Conservation (phyloP, 2,329 filamentous ascomycete species). For the Truncatella angustata region DNA sequence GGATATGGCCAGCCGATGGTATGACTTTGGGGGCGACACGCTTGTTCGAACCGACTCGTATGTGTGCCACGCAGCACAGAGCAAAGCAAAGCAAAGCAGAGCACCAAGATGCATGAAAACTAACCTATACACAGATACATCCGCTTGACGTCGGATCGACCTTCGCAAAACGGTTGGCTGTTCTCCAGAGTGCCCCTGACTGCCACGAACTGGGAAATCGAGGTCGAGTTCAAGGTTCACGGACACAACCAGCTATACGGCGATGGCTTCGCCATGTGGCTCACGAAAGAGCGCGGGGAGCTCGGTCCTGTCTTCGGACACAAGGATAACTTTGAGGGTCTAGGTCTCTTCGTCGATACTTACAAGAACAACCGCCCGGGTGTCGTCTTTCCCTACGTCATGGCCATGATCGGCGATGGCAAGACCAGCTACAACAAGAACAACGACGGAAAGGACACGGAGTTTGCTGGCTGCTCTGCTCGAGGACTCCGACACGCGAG, state of each 20-base stretch:
- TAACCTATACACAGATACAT: slow-evolving; percentile 66
- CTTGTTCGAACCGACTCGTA: slow-evolving; percentile 74
- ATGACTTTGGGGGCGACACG: slow-evolving; percentile 96
- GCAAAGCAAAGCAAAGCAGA: neutral
- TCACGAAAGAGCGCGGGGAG: slow-evolving; percentile 86
- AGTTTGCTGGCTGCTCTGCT: slow-evolving; percentile 92
- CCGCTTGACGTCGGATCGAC: slow-evolving; percentile 84
- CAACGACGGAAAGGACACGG: slow-evolving; percentile 89
- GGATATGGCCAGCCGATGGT: slow-evolving; percentile 98
- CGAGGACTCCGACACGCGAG: slow-evolving; percentile 80
- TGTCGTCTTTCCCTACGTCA: slow-evolving; percentile 93
- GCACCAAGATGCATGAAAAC: neutral
- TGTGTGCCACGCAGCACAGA: slow-evolving; percentile 26
- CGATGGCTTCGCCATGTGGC: slow-evolving; percentile 96
- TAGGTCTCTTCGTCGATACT: slow-evolving; percentile 95
- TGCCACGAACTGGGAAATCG: slow-evolving; percentile 98
- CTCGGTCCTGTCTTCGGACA: slow-evolving; percentile 84
- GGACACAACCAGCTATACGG: slow-evolving; percentile 88
- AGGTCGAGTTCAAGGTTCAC: slow-evolving; percentile 92
- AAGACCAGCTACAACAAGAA: slow-evolving; percentile 86
- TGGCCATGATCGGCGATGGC: slow-evolving; percentile 97
- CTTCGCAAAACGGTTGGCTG: slow-evolving; percentile 88
- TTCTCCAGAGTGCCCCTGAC: slow-evolving; percentile 93
- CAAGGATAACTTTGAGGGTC: slow-evolving; percentile 84
- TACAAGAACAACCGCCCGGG: slow-evolving; percentile 99